phyloP scores from a whole-genome alignment of 2,329 filamentous ascomycete genomes.

The Aspergillus ochraceoroseus region DNA sequence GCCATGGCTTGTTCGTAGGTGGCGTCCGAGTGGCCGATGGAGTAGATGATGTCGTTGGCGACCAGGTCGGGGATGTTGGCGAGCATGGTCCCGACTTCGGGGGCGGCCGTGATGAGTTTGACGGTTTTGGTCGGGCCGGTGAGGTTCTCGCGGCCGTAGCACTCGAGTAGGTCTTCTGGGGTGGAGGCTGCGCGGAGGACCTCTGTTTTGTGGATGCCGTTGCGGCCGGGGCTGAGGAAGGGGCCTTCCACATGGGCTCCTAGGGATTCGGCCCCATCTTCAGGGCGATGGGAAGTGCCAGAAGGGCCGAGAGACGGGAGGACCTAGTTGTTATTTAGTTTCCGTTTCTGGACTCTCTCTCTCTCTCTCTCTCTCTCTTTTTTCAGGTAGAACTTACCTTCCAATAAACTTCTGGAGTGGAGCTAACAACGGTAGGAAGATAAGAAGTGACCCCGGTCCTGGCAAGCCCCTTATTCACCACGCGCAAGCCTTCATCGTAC shows the following conservation, averaged over 20 bases:
- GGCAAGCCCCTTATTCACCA: slow-evolving; percentile 67
- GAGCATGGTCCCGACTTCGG: slow-evolving; percentile 69
- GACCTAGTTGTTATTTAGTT: too few species aligned
- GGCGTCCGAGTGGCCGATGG: slow-evolving; percentile 81
- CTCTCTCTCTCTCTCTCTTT: too few species aligned
- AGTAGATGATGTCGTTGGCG: slow-evolving; percentile 64
- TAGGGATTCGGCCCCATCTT: slow-evolving; percentile 75
- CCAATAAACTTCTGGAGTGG: slow-evolving; percentile 74
- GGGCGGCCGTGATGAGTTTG: slow-evolving; percentile 80
- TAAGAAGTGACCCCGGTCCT: slow-evolving; percentile 83
- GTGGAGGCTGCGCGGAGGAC: slow-evolving; percentile 63
- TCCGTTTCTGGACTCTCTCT: too few species aligned
- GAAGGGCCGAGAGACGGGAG: slow-evolving; percentile 74
- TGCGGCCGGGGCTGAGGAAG: slow-evolving; percentile 76
- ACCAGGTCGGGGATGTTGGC: slow-evolving; percentile 62
- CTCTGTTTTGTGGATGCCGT: slow-evolving; percentile 74
- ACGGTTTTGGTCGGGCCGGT: slow-evolving; percentile 42
- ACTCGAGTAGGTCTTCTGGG: slow-evolving; percentile 53
- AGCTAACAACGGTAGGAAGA: slow-evolving; percentile 72
- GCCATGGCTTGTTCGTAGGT: slow-evolving; percentile 74
- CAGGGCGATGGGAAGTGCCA: slow-evolving; percentile 53
- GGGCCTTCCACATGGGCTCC: slow-evolving; percentile 90
- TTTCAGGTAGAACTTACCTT: too few species aligned
- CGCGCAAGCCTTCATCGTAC: slow-evolving; percentile 67
- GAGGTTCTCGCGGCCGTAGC: slow-evolving; percentile 66